A percentile compares a stretch with the other conserved stretches of the same genome.
phyloP scores from a whole-genome alignment of 331 rosid genomes.

The Cydonia oblonga region DNA sequence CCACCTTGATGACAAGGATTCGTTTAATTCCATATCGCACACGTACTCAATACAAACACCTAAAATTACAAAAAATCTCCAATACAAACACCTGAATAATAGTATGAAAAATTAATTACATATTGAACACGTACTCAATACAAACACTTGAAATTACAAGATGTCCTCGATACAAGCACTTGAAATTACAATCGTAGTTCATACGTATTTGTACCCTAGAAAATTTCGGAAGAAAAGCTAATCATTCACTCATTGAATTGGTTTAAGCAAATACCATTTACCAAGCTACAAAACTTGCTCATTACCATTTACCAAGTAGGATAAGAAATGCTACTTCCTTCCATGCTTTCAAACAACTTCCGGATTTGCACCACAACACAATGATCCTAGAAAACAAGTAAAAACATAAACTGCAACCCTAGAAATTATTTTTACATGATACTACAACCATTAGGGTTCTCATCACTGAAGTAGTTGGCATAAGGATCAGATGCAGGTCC shows the following conservation, averaged over 20 bases:
- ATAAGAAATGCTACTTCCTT: conserved; percentile 17
- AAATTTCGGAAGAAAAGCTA: neutral
- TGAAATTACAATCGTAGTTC: neutral
- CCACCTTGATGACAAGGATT: too few species aligned
- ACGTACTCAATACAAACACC: too few species aligned
- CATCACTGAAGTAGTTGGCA: conserved; percentile 64
- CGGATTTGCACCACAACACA: neutral
- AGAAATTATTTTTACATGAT: conserved; percentile 39
- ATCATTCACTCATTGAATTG: neutral
- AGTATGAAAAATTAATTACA: too few species aligned
- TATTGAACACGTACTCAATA: too few species aligned
- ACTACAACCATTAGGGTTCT: conserved; percentile 68
- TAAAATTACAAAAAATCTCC: too few species aligned
- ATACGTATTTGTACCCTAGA: neutral
- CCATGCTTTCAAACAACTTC: neutral
- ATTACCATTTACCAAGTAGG: neutral
- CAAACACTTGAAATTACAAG: neutral
- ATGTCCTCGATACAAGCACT: accelerated
- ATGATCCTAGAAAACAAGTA: neutral
- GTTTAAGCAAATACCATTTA: neutral
- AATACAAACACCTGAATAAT: too few species aligned
- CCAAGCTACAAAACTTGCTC: neutral
- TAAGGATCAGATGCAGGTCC: conserved; percentile 31
- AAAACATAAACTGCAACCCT: neutral
- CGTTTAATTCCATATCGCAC: too few species aligned